Percentiles rank a stretch among this genome's conserved stretches.
Conservation (phyloP, 2,329 filamentous ascomycete species). For the Triangularia verruculosa region DNA sequence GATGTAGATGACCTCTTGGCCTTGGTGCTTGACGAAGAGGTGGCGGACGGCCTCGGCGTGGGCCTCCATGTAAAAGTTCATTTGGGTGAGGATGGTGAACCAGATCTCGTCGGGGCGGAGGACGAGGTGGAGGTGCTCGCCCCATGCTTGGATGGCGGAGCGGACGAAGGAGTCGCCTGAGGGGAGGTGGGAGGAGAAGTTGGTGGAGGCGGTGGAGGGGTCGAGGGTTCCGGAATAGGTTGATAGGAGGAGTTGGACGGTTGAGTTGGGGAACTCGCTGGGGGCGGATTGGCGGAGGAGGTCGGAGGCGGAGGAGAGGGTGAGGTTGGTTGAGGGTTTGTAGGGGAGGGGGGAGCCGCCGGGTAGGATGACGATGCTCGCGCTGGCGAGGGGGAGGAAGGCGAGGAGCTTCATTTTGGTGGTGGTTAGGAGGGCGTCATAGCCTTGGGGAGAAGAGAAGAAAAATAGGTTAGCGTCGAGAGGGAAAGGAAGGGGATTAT, state of each 20-base stretch:
- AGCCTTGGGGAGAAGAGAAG: not conserved
- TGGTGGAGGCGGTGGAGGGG: slow-evolving; percentile 10
- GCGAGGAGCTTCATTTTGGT: not conserved
- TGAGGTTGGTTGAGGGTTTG: slow-evolving; percentile 1
- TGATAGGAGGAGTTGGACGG: slow-evolving; percentile 27
- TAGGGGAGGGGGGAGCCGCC: slow-evolving; percentile 25
- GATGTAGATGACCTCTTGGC: slow-evolving; percentile 40
- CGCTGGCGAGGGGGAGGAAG: slow-evolving; percentile 4
- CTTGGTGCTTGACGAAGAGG: slow-evolving; percentile 46
- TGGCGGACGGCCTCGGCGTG: slow-evolving; percentile 45
- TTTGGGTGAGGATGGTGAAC: slow-evolving; percentile 52
- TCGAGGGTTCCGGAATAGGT: slow-evolving; percentile 22
- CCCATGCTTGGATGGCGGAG: slow-evolving; percentile 47
- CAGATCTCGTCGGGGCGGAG: slow-evolving; percentile 54
- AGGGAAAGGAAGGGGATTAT: not conserved
- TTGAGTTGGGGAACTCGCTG: slow-evolving; percentile 25
- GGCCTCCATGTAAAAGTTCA: slow-evolving; percentile 48
- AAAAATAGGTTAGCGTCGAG: not conserved
- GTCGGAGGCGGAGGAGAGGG: slow-evolving; percentile 14
- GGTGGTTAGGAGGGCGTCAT: not conserved
- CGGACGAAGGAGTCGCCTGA: slow-evolving; percentile 43
- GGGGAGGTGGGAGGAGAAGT: slow-evolving; percentile 22
- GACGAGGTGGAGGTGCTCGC: slow-evolving; percentile 46
- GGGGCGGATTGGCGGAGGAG: slow-evolving; percentile 24
- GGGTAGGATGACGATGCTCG: slow-evolving; percentile 25